phyloP scores from a whole-genome alignment of 1,284 basidiomycete genomes.

The Cryptococcus neoformans region DNA sequence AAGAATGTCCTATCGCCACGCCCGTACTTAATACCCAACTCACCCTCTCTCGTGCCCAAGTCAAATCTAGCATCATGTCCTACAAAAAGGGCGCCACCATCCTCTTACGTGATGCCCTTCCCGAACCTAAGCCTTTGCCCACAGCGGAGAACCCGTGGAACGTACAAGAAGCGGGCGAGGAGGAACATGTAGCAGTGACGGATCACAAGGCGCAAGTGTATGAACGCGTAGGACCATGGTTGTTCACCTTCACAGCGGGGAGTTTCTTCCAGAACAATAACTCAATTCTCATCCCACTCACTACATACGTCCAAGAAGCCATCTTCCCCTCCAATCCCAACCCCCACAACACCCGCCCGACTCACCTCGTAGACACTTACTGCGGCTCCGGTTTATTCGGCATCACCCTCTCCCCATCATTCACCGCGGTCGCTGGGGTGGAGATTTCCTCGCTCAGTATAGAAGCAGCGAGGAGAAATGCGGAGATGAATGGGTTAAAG shows the following conservation, averaged over 20 bases:
- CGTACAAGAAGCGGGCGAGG: conserved; percentile 26
- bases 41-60: conserved; percentile 56
- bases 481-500: conserved; percentile 62
- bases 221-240: conserved; percentile 74
- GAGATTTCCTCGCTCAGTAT: conserved; percentile 77
- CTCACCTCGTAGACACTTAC: conserved; percentile 87
- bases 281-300: conserved; percentile 78
- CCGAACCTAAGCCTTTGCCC: conserved; percentile 23
- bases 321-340: conserved; percentile 55
- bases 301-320: conserved; percentile 72
- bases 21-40: conserved; percentile 72
- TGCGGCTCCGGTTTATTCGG: conserved; percentile 89
- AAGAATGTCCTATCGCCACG: conserved; percentile 95
- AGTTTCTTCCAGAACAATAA: conserved; percentile 99
- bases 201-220: conserved; percentile 77
- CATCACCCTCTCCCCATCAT: conserved; percentile 76
- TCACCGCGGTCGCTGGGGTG: conserved; percentile 80
- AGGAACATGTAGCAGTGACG: conserved; percentile 73
- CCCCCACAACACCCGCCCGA: conserved; percentile 50
- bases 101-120: conserved; percentile 82
- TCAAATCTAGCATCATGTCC: not conserved
- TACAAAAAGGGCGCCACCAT: conserved; percentile 91
- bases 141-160: conserved; percentile 1
- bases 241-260: conserved; percentile 85
- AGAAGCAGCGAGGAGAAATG: conserved; percentile 74